phyloP scores from a whole-genome alignment of 1,139 yeast species.

The Yamadazyma epiphylla region DNA sequence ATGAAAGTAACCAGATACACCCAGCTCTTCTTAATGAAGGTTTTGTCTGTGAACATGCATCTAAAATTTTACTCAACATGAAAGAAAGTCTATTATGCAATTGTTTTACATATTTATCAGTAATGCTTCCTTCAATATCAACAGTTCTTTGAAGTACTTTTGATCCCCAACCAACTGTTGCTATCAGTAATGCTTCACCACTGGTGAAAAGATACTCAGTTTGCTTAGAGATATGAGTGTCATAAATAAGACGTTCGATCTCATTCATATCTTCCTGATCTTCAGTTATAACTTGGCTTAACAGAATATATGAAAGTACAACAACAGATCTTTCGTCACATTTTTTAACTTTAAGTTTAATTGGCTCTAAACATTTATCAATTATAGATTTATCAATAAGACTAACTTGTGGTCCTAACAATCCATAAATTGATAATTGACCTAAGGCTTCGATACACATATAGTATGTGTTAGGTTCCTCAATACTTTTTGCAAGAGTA shows the following conservation, averaged over 20 bases:
- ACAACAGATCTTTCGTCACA: slow-evolving; percentile 59
- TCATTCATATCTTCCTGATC: slow-evolving; percentile 18
- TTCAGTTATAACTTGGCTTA: slow-evolving; percentile 14
- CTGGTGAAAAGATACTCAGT: slow-evolving; percentile 68
- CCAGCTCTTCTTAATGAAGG: slow-evolving; percentile 74
- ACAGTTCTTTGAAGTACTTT: slow-evolving; percentile 45
- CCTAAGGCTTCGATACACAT: slow-evolving; percentile 45
- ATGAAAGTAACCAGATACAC: slow-evolving; percentile 81
- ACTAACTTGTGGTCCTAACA: slow-evolving; percentile 33
- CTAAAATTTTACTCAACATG: slow-evolving; percentile 47
- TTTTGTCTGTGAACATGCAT: slow-evolving; percentile 58
- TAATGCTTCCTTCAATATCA: slow-evolving; percentile 37
- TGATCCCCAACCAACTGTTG: slow-evolving; percentile 78
- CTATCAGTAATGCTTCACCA: slow-evolving; percentile 78
- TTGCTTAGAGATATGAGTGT: slow-evolving; percentile 64
- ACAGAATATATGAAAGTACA: slow-evolving; percentile 47
- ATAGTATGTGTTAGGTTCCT: slow-evolving; percentile 18
- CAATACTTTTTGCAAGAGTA: slow-evolving; percentile 15
- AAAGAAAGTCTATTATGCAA: slow-evolving; percentile 23
- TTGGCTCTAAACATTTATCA: slow-evolving; percentile 21
- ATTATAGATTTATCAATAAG: slow-evolving; percentile 11
- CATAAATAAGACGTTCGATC: slow-evolving; percentile 48
- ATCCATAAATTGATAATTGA: slow-evolving; percentile 62
- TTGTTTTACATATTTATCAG: slow-evolving; percentile 17
- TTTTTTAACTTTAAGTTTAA: slow-evolving; percentile 47